Base-by-base conservation (phyloP, 148 eudicot species). In the Tetragonia tetragonoides region DNA sequence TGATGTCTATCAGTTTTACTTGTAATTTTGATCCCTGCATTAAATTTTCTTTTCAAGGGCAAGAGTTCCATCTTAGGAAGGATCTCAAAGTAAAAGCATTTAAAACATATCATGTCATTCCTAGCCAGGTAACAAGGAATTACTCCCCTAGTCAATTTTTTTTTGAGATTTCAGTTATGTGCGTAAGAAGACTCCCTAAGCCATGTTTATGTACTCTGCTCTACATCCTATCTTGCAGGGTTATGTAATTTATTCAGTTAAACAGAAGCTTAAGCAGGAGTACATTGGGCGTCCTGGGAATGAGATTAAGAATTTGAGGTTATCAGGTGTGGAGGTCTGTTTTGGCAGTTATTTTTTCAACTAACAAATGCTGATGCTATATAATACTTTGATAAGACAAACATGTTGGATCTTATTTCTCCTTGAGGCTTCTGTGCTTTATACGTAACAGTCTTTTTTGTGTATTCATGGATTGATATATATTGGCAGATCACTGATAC, bases 81-180 rank as follows among this genome's bases (percentile, higher is more conserved):
- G 97, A 92, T 82, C 84, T 95, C 51, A 92, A 87, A 89, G 99
- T 91, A 41, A 92, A 77, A 84, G 96, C 94, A 24, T 92, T 92
- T 81, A 90, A 75, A 80, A 95, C 99, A 54, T 91, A 87, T 80
- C 99, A 92, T 65, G 86, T 75, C 79, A 85, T 95, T 78, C 97
- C 93, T 14, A 88, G 96, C 82, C 99, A 91, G 97, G 99, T 91
- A 81, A 5, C 20, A 46, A 38, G 3, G 28, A 8, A 17, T 28
- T 3, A 12, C 23, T 23, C 53, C 23, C 44, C 8, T 0, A 3
- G 47, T 42, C 7, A 40, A 5, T 66, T 20, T 41, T 42, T 10
- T 72, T 24, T 18, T 23, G 37, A 46, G 16, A 23, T 72, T 51
- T 62, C 62, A 57, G 65, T 40, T 72, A 37, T n/a, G 24, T 47